Evolutionary conservation across 257 asterid genomes (phyloP).

Genomic region (Lycium ferocissimum): DNA sequence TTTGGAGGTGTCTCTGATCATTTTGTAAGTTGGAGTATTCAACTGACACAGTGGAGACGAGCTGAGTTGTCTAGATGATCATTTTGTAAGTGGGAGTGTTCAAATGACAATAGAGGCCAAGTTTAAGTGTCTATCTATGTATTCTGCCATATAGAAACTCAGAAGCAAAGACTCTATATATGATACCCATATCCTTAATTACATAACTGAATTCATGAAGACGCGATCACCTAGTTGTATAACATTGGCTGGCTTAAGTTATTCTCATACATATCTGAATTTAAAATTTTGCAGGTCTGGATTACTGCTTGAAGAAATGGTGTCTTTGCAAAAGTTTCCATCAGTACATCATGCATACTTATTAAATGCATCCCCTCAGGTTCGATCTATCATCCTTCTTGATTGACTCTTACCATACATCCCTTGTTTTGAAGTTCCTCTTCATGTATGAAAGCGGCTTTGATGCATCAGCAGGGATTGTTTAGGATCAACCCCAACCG

Average conservation of each 20-base stretch:
- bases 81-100: no score
- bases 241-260: background rate
- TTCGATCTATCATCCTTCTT: slow-evolving; percentile 20
- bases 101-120: no score
- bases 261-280: background rate
- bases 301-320: slow-evolving; percentile 33
- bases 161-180: background rate
- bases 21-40: no score
- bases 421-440: background rate
- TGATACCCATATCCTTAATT: background rate
- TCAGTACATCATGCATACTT: slow-evolving; percentile 35
- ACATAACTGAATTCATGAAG: background rate
- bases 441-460: slow-evolving; percentile 26
- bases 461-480: slow-evolving; percentile 39
- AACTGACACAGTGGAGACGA: no score
- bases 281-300: background rate
- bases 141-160: background rate
- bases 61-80: no score
- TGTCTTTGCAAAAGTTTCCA: slow-evolving; percentile 42
- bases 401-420: background rate
- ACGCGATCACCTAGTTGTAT: background rate
- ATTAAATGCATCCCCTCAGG: slow-evolving; percentile 40
- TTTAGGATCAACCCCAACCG: slow-evolving; percentile 27
- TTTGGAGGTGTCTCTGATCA: no score
- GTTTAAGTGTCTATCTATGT: no score